phyloP scores from a whole-genome alignment of 805 yeast species.

The Yarrowia hollandica region DNA sequence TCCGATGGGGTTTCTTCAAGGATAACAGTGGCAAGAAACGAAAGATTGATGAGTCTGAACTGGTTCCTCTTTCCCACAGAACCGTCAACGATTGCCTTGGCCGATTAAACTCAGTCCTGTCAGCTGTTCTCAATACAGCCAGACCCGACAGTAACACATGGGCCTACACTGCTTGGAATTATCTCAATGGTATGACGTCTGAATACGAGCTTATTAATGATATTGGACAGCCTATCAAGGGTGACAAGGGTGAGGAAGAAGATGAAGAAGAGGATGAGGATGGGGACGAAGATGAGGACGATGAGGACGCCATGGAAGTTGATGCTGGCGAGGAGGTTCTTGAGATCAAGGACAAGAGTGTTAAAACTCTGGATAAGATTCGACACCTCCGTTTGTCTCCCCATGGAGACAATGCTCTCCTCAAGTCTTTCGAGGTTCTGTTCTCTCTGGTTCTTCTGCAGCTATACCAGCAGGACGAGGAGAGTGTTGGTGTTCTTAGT shows the following conservation, averaged over 20 bases:
- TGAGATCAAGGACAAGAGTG: conserved; percentile 50
- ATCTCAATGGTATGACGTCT: background rate
- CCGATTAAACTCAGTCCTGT: conserved; percentile 65
- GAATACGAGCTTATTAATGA: conserved; percentile 40
- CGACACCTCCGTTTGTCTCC: conserved; percentile 43
- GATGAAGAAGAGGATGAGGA: conserved; percentile 26
- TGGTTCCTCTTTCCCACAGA: conserved; percentile 32
- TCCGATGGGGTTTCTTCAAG: conserved; percentile 48
- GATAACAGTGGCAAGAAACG: conserved; percentile 18
- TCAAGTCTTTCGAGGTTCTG: conserved; percentile 70
- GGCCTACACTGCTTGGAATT: conserved; percentile 54
- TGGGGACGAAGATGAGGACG: conserved; percentile 22
- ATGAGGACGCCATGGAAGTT: conserved; percentile 26
- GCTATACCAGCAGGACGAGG: conserved; percentile 69
- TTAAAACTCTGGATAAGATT: conserved; percentile 51
- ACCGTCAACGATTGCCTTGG: conserved; percentile 38
- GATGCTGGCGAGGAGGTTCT: conserved; percentile 45
- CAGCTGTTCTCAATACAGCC: conserved; percentile 53
- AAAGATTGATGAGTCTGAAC: conserved; percentile 2
- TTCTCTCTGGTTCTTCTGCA: conserved; percentile 77
- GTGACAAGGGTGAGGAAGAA: background rate
- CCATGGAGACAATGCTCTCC: conserved; percentile 45
- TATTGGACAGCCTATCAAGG: conserved; percentile 34
- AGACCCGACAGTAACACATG: conserved; percentile 55
- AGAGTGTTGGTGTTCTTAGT: conserved; percentile 69